Percentiles rank a stretch among this genome's conserved stretches.
Conservation (phyloP, 2,329 filamentous ascomycete species). For the Magnaporthiopsis rhizophila region DNA sequence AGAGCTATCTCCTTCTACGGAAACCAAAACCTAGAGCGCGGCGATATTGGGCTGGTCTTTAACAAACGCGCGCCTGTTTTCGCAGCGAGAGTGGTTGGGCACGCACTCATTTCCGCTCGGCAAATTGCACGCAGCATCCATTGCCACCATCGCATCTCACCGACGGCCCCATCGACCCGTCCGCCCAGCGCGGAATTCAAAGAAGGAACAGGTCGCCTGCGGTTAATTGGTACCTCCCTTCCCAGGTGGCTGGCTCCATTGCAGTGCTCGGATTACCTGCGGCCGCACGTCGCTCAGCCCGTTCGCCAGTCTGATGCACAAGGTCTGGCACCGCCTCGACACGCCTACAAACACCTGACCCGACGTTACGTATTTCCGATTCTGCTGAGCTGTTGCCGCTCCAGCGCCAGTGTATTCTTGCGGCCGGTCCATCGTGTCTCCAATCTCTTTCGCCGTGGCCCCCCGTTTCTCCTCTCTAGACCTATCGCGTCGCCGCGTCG, state of each 20-base stretch:
- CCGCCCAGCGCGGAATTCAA: not conserved
- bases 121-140: not conserved
- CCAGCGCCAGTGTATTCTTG: not conserved
- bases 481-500: slow-evolving; percentile 6
- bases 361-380: not conserved
- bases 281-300: not conserved
- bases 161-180: not conserved
- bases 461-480: not conserved
- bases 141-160: not conserved
- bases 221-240: too few relatives aligned
- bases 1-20: not conserved
- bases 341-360: not conserved
- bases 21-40: not conserved
- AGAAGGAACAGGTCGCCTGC: too few relatives aligned
- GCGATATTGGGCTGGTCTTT: not conserved
- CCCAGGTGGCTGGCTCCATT: not conserved
- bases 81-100: not conserved
- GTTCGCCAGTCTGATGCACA: not conserved
- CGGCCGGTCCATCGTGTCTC: not conserved
- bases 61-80: not conserved
- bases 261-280: not conserved
- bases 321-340: not conserved
- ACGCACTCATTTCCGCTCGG: not conserved
- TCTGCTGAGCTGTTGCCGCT: not conserved
- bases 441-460: not conserved